Base-by-base conservation (phyloP, 1,284 basidiomycete species). In the Golubevia sp. region DNA sequence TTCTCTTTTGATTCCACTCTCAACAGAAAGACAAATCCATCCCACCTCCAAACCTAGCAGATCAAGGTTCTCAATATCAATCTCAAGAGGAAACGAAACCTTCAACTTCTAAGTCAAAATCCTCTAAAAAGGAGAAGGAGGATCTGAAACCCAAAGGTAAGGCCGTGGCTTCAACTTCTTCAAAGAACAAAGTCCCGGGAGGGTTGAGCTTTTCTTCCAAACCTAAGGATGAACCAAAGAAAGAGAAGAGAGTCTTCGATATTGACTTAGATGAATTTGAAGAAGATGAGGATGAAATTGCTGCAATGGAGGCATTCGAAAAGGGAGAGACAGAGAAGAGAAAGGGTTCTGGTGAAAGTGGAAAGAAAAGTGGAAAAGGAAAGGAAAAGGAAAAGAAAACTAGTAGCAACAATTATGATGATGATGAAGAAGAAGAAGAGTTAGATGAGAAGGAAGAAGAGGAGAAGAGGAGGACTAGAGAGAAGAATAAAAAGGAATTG, bases 341-440 rank as follows among this genome's bases (percentile, higher is more conserved):
- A 50, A 65, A 59, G 54, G 54, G 63, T 18, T 53, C 52, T 8
- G 59, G 18, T 44, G 38, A 44, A 44, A 18, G 38, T 13, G 38
- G 18, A 44, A 44, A 44, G 38, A 44, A 44, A 44, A 18, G n/a
- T n/a, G n/a, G n/a, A n/a, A 8, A 18, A 44, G 18, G 38, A 44
- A 44, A 13, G 38, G 38, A 56, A 53, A 56, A 26, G 27, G 61
- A 67, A 24, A 62, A 62, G 49, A 48, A 49, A 34, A 58, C 62
- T 2, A 58, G 56, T 15, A 50, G 61, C n/a, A 64, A 63, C 49
- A 60, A 66, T 11, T 30, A 63, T 38, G 71, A 73, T 20, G 71
- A 71, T 30, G 73, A 73, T 20, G 70, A 70, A 21, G 66, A 70
- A 2, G 61, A 67, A 2, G 67, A 73, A 2, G 50, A 50, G 15